Evolutionary conservation across 106 monocot genomes (phyloP).

Genomic region (Dendrobium chrysotoxum): DNA sequence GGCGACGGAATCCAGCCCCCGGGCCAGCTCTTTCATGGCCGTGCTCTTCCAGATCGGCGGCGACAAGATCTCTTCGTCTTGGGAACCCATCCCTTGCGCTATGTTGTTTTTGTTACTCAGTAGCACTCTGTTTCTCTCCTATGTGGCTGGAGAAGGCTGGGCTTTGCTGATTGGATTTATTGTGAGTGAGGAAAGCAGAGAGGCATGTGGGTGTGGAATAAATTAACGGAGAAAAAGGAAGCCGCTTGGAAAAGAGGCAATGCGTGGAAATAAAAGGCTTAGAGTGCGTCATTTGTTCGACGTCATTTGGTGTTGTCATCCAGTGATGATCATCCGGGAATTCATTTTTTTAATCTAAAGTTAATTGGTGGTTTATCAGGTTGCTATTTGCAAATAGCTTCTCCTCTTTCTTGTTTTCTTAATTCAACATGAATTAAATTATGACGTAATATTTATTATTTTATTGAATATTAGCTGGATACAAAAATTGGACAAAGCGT

Average conservation of each 20-base stretch:
- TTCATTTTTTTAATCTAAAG: too few relatives aligned
- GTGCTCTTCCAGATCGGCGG: background rate
- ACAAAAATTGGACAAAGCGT: too few relatives aligned
- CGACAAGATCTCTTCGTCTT: background rate
- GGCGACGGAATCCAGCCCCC: background rate
- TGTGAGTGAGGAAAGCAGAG: background rate
- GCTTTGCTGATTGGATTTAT: background rate
- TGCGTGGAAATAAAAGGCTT: background rate
- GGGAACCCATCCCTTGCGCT: background rate
- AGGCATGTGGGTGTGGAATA: background rate
- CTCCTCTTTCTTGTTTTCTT: too few relatives aligned
- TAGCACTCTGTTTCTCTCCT: background rate
- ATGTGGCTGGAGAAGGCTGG: background rate
- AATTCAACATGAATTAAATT: too few relatives aligned
- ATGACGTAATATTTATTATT: too few relatives aligned
- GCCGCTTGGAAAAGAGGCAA: background rate
- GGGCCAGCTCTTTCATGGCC: conserved; percentile 11
- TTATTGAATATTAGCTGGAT: too few relatives aligned
- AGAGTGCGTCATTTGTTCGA: background rate
- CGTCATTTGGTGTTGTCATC: background rate
- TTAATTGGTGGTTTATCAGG: too few relatives aligned
- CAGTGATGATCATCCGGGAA: too few relatives aligned
- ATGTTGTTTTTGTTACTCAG: background rate
- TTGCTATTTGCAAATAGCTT: too few relatives aligned
- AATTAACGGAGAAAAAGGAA: background rate